Conservation (phyloP, 306 rosid species). For the Cucurbita moschata region DNA sequence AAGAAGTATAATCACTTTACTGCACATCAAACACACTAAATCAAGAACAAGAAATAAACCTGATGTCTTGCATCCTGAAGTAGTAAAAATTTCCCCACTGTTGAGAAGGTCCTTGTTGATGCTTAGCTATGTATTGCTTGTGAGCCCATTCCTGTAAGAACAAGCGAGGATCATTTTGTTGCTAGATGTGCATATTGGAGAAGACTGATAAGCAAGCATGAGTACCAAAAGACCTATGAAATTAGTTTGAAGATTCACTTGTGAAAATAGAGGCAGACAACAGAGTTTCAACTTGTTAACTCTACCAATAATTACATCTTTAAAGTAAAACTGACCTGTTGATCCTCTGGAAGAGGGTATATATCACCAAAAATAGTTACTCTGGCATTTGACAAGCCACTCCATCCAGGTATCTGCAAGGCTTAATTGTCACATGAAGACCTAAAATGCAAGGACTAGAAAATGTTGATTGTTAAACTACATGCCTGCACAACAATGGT, state of each 20-base stretch:
- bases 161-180: background rate
- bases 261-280: background rate
- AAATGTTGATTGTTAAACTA: conserved; percentile 7
- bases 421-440: conserved; percentile 23
- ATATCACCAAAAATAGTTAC: conserved; percentile 96
- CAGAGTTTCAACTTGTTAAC: background rate
- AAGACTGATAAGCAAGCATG: background rate
- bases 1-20: background rate
- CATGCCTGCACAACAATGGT: conserved; percentile 96
- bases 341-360: conserved; percentile 84
- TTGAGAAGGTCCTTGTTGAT: conserved; percentile 98
- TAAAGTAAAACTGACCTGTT: conserved; percentile 44
- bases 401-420: conserved; percentile 96
- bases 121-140: conserved; percentile 91
- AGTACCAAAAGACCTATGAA: background rate
- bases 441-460: conserved; percentile 8
- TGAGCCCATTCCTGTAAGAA: conserved; percentile 91
- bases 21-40: background rate
- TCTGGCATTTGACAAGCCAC: conserved; percentile 97
- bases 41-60: conserved; percentile 29
- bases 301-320: background rate
- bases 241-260: background rate
- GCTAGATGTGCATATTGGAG: background rate
- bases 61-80: conserved; percentile 89
- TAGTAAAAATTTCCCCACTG: conserved; percentile 99